A percentile compares a stretch with the other conserved stretches of the same genome.
These are phyloP conservation scores for Aurifilum marmelostoma DNA, from an alignment of 2,329 filamentous ascomycete species.

Conservation along the genomic window DNA sequence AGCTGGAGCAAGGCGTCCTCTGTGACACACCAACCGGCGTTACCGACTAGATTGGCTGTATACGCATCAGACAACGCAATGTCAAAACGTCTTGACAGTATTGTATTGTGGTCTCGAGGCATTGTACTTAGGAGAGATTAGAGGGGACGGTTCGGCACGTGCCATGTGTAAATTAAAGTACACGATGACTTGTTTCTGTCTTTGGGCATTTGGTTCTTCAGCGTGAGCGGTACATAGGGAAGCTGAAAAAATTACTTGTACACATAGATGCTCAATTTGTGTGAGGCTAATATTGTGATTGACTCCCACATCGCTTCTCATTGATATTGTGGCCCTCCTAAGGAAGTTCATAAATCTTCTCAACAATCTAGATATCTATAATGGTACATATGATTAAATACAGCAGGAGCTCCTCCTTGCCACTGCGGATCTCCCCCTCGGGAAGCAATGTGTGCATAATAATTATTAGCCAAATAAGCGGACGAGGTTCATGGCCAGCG, in stretches of 20 bases:
- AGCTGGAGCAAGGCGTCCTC: conserved; percentile 40
- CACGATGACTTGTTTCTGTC: background rate
- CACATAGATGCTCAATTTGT: background rate
- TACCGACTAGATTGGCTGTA: conserved; percentile 30
- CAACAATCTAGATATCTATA: no score
- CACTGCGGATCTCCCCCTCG: no score
- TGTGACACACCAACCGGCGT: conserved; percentile 39
- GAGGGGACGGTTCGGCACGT: background rate
- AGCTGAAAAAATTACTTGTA: background rate
- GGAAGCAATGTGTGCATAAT: no score
- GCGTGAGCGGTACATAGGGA: background rate
- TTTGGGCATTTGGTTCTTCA: background rate
- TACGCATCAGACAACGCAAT: background rate
- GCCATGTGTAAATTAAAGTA: background rate
- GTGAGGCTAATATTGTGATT: background rate
- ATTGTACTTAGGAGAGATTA: background rate
- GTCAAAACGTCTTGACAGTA: background rate
- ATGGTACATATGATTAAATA: no score
- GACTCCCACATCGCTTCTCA: no score
- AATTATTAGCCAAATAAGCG: no score
- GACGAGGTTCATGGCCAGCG: no score
- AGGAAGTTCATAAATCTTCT: no score
- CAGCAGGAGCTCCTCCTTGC: no score
- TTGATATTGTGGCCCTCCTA: no score
- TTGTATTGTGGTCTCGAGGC: background rate